These are phyloP conservation scores for Candida saitoana DNA, from an alignment of 805 yeast genomes.

Conservation along the genomic window DNA sequence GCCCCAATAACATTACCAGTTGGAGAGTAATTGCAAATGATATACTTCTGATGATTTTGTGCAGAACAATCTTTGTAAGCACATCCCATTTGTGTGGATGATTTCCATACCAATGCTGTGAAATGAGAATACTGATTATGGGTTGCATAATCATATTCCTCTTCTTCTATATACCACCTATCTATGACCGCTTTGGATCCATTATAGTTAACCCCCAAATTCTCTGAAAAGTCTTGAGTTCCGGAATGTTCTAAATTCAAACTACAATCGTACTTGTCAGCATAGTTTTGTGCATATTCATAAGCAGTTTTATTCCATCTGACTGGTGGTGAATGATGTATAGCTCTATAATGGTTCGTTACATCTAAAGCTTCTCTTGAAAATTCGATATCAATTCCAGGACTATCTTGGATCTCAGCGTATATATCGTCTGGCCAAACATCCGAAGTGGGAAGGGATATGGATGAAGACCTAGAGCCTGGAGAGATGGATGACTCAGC, in stretches of 20 bases:
- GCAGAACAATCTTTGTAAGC: slow-evolving; percentile 54
- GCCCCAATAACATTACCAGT: slow-evolving; percentile 32
- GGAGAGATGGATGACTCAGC: slow-evolving; percentile 9
- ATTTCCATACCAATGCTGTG: slow-evolving; percentile 72
- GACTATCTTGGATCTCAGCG: slow-evolving; percentile 20
- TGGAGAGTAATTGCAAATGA: slow-evolving; percentile 64
- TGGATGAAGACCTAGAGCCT: slow-evolving; percentile 13
- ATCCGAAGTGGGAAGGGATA: slow-evolving; percentile 17
- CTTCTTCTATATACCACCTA: slow-evolving; percentile 42
- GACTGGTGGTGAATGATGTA: slow-evolving; percentile 6
- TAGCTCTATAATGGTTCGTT: slow-evolving; percentile 57
- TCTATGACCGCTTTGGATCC: slow-evolving; percentile 28
- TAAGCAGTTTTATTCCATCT: slow-evolving; percentile 49
- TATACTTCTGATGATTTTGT: slow-evolving; percentile 48
- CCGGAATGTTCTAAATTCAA: slow-evolving; percentile 37
- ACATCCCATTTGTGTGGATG: slow-evolving; percentile 60
- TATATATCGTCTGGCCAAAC: slow-evolving; percentile 28
- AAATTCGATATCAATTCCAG: slow-evolving; percentile 20
- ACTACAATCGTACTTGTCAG: slow-evolving; percentile 46
- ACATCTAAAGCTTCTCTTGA: slow-evolving; percentile 46
- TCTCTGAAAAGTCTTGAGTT: slow-evolving; percentile 44
- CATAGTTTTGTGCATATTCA: slow-evolving; percentile 47
- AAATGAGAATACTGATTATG: slow-evolving; percentile 48
- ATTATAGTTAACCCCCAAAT: slow-evolving; percentile 31
- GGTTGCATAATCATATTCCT: slow-evolving; percentile 17